phyloP scores from a whole-genome alignment of 257 asterid species.

The Echites panduratus region DNA sequence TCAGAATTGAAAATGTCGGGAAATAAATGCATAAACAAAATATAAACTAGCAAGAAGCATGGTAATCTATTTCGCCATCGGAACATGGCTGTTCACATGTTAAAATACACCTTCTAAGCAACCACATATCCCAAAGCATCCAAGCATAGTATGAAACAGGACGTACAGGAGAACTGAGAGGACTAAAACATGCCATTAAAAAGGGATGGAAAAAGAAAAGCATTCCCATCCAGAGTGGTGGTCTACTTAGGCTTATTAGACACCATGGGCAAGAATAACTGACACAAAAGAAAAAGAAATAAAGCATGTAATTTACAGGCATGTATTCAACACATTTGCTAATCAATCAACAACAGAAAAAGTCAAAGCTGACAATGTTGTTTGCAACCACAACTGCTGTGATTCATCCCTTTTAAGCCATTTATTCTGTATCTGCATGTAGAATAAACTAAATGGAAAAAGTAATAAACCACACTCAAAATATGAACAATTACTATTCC shows the following conservation, averaged over 20 bases:
- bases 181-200: not conserved
- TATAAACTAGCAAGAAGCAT: not conserved
- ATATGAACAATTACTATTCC: not conserved
- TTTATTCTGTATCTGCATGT: not conserved
- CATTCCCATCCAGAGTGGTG: not conserved
- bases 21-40: not conserved
- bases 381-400: not conserved
- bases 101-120: not conserved
- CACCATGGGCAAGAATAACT: not conserved
- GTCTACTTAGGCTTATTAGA: not conserved
- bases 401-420: not conserved
- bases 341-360: not conserved
- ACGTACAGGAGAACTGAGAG: not conserved
- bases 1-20: not conserved
- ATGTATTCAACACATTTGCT: not conserved
- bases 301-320: not conserved
- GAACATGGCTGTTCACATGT: not conserved
- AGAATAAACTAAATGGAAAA: slow-evolving; percentile 18
- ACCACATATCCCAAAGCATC: not conserved
- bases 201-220: not conserved
- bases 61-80: not conserved
- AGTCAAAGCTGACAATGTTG: not conserved
- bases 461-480: not conserved
- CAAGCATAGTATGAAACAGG: not conserved
- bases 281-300: not conserved